Base-by-base conservation (phyloP, 768 basidiomycete species). In the Pisolithus marmoratus region DNA sequence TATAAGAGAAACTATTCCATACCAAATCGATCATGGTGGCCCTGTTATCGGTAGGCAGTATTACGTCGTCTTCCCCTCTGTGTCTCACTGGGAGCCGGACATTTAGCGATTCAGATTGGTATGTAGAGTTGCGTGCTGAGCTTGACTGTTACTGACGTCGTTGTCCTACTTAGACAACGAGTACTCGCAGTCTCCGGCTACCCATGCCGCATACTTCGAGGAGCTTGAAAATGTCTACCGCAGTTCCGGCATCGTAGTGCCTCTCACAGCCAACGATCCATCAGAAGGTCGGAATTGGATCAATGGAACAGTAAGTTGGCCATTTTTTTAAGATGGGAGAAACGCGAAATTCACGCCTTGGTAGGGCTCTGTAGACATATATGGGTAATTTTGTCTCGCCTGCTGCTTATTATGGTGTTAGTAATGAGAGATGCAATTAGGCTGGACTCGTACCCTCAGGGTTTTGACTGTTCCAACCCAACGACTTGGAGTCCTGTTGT, bases 381-480 rank as follows among this genome's bases (percentile, higher is more conserved):
- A 87, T 58, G 87, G 87, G 83, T 83, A 70, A 48, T 60, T 51
- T 44, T 12, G 22, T 27, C 9, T 17, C n/a, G 2, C 29, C 19
- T 40, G 7, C 27, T 45, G 26, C 6, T 17, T 5, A 27, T 12
- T 5, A 34, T 15, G 43, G 14, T 24, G 43, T 17, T 6, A n/a
- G 48, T 53, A 46, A 55, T 22, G 26, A 44, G 27, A 51, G 44
- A 2, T 27, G 38, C 26, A n/a, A 26, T 8, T 5, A 79, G 80
- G 15, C 60, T 83, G 52, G 89, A 90, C 59, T 76, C 80, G 0
- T 90, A 90, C 54, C 87, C 87, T 1, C 87, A 90, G 72, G 72
- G 77, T 0, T 91, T 89, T 58, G 89, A 92, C 59, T 92, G 90
- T 63, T 87, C 87, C 0, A 77, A 85, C 54, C 87, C 90, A 2